A percentile compares a stretch with the other conserved stretches of the same genome.
phyloP scores from a whole-genome alignment of 2,329 filamentous ascomycete genomes.

The Cladosporium sp. region DNA sequence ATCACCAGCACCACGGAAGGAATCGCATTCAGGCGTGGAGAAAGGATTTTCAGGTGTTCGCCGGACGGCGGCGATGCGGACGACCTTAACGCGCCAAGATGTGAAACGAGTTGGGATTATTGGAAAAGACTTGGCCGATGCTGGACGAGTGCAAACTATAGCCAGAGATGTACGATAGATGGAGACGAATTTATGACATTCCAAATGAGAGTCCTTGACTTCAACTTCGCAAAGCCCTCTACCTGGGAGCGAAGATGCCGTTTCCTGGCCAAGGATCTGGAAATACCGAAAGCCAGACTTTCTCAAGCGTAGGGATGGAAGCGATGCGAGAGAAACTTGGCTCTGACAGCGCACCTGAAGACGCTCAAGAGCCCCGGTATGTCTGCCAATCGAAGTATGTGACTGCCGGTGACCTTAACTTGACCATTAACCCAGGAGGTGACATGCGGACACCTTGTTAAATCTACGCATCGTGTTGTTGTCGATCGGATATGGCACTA shows the following conservation, averaged over 20 bases:
- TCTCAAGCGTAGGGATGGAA: not conserved
- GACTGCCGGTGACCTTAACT: not conserved
- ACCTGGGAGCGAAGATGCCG: not conserved
- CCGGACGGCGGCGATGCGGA: not conserved
- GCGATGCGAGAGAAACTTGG: not conserved
- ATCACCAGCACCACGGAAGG: not conserved
- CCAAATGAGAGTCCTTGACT: not conserved
- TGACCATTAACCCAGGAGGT: too few relatives aligned
- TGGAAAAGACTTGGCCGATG: not conserved
- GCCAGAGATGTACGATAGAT: not conserved
- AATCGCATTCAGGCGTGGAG: not conserved
- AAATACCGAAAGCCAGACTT: not conserved
- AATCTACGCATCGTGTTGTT: too few relatives aligned
- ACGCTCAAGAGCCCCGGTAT: not conserved
- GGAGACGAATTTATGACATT: not conserved
- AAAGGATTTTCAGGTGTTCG: not conserved
- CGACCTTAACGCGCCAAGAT: not conserved
- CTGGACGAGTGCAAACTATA: not conserved
- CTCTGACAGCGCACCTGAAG: not conserved
- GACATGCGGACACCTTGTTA: too few relatives aligned
- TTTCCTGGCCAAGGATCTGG: not conserved
- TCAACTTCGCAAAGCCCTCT: not conserved
- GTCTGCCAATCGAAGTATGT: not conserved
- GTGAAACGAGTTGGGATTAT: not conserved
- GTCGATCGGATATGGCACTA: constrained; percentile 32